Percentiles rank a stretch among this genome's conserved stretches.
phyloP scores from a whole-genome alignment of 345 rosid genomes.

The Lepidium didymum region DNA sequence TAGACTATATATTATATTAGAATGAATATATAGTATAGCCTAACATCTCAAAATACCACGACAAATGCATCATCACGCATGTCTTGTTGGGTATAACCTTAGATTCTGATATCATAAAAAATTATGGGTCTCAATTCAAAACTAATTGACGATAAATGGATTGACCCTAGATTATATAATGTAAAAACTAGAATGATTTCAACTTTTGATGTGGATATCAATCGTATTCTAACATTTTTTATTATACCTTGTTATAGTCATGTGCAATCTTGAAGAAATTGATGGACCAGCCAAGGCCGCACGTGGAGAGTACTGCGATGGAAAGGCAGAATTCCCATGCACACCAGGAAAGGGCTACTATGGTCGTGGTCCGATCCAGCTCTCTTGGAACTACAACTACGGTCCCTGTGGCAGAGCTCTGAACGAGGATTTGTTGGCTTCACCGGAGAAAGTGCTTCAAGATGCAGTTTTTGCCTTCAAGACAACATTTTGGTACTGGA shows the following conservation, averaged over 20 bases:
- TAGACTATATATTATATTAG: too few species aligned
- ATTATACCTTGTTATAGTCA: constrained; percentile 23
- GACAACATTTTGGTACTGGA: constrained; percentile 75
- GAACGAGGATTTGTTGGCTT: constrained; percentile 35
- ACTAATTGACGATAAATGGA: too few species aligned
- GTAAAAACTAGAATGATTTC: too few species aligned
- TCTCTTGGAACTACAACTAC: constrained; percentile 60
- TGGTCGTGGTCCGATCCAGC: constrained; percentile 62
- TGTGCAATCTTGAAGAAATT: constrained; percentile 51
- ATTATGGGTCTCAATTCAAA: too few species aligned
- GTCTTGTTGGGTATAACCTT: too few species aligned
- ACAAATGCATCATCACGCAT: too few species aligned
- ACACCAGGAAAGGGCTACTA: constrained; percentile 40
- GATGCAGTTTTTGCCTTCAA: constrained; percentile 48
- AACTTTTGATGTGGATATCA: too few species aligned
- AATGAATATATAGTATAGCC: too few species aligned
- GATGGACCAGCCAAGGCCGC: constrained; percentile 26
- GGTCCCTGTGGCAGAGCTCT: constrained; percentile 44
- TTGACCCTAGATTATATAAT: too few species aligned
- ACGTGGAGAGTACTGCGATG: constrained; percentile 32
- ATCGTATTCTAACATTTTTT: too few species aligned
- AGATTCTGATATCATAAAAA: too few species aligned
- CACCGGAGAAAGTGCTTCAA: constrained; percentile 52
- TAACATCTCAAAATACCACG: too few species aligned
- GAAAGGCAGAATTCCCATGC: constrained; percentile 40